phyloP scores from a whole-genome alignment of 1,284 basidiomycete genomes.

The Wolfiporia cocos region DNA sequence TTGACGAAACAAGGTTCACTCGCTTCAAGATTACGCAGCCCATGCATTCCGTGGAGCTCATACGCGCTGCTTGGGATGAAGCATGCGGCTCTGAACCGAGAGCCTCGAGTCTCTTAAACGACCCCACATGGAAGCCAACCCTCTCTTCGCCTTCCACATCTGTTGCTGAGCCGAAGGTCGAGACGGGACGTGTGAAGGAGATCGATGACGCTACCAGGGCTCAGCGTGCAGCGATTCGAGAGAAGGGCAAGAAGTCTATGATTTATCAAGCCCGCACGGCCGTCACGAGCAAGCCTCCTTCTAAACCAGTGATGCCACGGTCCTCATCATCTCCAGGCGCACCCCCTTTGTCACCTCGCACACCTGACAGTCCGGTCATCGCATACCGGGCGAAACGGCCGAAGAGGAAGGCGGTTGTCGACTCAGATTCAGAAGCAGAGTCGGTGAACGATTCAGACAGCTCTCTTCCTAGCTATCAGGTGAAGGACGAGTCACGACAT shows the following conservation, averaged over 20 bases:
- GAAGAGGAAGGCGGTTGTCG: slow-evolving; percentile 53
- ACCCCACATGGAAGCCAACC: slow-evolving; percentile 48
- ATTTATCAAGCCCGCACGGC: slow-evolving; percentile 65
- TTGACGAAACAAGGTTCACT: slow-evolving; percentile 35
- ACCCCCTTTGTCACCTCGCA: slow-evolving; percentile 27
- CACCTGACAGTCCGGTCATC: slow-evolving; percentile 36
- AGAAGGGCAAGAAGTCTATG: slow-evolving; percentile 70
- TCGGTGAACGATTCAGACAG: slow-evolving; percentile 30
- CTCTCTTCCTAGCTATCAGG: slow-evolving; percentile 14
- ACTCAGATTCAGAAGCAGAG: slow-evolving; percentile 62
- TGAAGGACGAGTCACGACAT: slow-evolving; percentile 23
- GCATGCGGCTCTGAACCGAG: slow-evolving; percentile 50
- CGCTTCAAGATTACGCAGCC: slow-evolving; percentile 60
- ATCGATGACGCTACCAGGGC: slow-evolving; percentile 64
- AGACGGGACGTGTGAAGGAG: slow-evolving; percentile 59
- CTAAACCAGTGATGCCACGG: slow-evolving; percentile 14
- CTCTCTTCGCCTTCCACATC: slow-evolving; percentile 19
- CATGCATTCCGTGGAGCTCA: slow-evolving; percentile 33
- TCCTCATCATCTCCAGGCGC: slow-evolving; percentile 11
- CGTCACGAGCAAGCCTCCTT: slow-evolving; percentile 30
- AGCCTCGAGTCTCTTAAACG: slow-evolving; percentile 51
- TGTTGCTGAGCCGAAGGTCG: slow-evolving; percentile 24
- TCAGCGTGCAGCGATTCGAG: slow-evolving; percentile 51
- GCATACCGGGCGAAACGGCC: slow-evolving; percentile 41
- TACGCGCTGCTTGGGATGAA: slow-evolving; percentile 60